Evolutionary conservation across 352 stramenopile genomes (phyloP).

Genomic region (Pythium graminicola): DNA sequence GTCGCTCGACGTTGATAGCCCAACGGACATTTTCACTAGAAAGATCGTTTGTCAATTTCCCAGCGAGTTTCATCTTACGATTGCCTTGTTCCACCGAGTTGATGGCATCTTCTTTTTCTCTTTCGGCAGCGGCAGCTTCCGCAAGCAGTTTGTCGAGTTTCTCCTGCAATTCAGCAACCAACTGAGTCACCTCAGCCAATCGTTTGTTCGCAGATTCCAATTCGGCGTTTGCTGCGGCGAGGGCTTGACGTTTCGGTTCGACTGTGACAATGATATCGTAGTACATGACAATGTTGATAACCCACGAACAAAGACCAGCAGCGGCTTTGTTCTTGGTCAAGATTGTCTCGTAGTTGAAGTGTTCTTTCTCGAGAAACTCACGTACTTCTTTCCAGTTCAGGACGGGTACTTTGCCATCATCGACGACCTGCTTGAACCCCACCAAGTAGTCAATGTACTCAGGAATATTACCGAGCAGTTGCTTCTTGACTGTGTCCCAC

Average conservation of each 20-base stretch:
- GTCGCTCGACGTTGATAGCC: constrained; percentile 90
- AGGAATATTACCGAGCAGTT: constrained; percentile 92
- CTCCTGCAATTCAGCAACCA: constrained; percentile 89
- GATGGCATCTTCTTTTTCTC: constrained; percentile 91
- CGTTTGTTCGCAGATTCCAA: constrained; percentile 88
- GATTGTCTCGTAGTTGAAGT: constrained; percentile 95
- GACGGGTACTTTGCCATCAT: constrained; percentile 88
- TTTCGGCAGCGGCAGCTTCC: constrained; percentile 87
- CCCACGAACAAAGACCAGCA: constrained; percentile 90
- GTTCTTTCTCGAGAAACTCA: constrained; percentile 89
- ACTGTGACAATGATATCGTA: constrained; percentile 95
- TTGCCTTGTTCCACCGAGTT: constrained; percentile 90
- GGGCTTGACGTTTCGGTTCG: constrained; percentile 90
- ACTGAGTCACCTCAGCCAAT: constrained; percentile 79
- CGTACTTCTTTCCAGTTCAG: constrained; percentile 94
- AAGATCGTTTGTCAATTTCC: constrained; percentile 92
- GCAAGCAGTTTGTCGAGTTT: constrained; percentile 91
- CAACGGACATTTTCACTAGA: constrained; percentile 95
- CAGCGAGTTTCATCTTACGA: constrained; percentile 93
- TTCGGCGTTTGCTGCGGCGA: constrained; percentile 88
- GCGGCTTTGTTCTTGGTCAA: constrained; percentile 93
- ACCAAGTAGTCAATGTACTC: constrained; percentile 95
- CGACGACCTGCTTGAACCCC: constrained; percentile 91
- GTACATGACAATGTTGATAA: constrained; percentile 96
- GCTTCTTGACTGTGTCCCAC: constrained; percentile 94